Percentiles rank a stretch among this genome's conserved stretches.
phyloP scores from a whole-genome alignment of 352 stramenopile species.

The Phytopythium aichiense region DNA sequence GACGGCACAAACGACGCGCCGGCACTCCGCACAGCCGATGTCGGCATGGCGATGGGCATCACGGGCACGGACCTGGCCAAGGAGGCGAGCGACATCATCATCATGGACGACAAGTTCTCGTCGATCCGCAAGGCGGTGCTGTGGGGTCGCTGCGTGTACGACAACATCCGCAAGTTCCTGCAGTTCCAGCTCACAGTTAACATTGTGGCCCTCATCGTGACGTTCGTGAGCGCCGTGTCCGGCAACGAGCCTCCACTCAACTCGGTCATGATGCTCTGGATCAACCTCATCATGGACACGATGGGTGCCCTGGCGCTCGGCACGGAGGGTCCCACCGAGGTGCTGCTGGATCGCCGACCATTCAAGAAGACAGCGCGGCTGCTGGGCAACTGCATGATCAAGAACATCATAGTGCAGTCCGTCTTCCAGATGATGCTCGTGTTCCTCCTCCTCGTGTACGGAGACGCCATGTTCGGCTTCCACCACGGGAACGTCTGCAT shows the following conservation, averaged over 20 bases:
- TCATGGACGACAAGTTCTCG: constrained; percentile 86
- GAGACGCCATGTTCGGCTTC: constrained; percentile 54
- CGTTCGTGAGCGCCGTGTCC: constrained; percentile 75
- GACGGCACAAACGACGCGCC: constrained; percentile 83
- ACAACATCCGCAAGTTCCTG: constrained; percentile 84
- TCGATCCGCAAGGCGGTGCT: constrained; percentile 77
- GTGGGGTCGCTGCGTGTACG: constrained; percentile 80
- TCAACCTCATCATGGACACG: constrained; percentile 87
- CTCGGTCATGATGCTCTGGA: constrained; percentile 88
- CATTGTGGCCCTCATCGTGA: constrained; percentile 74
- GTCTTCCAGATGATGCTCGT: constrained; percentile 81
- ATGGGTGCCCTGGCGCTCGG: constrained; percentile 72
- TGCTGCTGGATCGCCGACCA: constrained; percentile 55
- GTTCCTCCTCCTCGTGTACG: constrained; percentile 70
- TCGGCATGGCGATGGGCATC: constrained; percentile 81
- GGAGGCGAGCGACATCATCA: constrained; percentile 83
- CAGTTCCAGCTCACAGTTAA: constrained; percentile 86
- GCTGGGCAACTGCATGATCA: constrained; percentile 60
- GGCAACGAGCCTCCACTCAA: constrained; percentile 81
- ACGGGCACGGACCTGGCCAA: constrained; percentile 78
- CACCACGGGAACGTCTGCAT: constrained; percentile 56
- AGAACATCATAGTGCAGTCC: constrained; percentile 72
- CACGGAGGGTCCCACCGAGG: constrained; percentile 63
- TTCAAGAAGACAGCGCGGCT: constrained; percentile 68
- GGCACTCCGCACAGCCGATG: constrained; percentile 62